Base-by-base conservation (phyloP, 768 basidiomycete genomes). In the Baorangia bicolor region DNA sequence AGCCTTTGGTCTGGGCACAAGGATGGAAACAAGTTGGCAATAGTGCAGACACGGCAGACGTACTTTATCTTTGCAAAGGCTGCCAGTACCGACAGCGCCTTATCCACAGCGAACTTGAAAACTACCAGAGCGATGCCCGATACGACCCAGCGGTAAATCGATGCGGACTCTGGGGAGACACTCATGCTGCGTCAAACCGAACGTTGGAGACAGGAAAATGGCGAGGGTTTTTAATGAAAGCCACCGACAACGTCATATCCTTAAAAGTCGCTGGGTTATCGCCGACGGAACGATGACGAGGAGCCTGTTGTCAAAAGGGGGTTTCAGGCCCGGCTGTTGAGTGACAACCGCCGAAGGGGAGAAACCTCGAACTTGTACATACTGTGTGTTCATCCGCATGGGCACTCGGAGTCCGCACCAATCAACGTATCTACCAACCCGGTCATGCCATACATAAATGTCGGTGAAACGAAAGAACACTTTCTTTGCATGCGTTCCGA, bases 31-130 rank as follows among this genome's bases (percentile, higher is more conserved):
- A 2, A 27, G 3, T n/a, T n/a, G n/a, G n/a, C n/a, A n/a, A n/a
- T n/a, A 28, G 18, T 8, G 21, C 2, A 31, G 10, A n/a, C 4
- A 8, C 9, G n/a, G 3, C 2, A 16, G 25, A 52, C 58, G 7
- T 27, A 66, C 66, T 51, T 66, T 27, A 59, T 65, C 21, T 23
- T 61, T 49, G 49, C 47, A 27, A 69, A 61, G 25, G 64, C 59
- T 5, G n/a, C 12, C 13, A 45, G 55, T 7, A 66, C 10, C 10
- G 37, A 41, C 4, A 59, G 25, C 0, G 18, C 42, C 9, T 39
- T 69, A 31, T 57, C 49, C 4, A 55, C 20, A 12, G 23, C 20
- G 16, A 57, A 30, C 56, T 52, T 59, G 61, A 56, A 14, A 10
- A 37, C 50, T 1, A 56, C 34, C 25, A 67, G 30, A 21, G 49